Conservation (phyloP, 352 stramenopile genomes). For the Phytophthora constricta region DNA sequence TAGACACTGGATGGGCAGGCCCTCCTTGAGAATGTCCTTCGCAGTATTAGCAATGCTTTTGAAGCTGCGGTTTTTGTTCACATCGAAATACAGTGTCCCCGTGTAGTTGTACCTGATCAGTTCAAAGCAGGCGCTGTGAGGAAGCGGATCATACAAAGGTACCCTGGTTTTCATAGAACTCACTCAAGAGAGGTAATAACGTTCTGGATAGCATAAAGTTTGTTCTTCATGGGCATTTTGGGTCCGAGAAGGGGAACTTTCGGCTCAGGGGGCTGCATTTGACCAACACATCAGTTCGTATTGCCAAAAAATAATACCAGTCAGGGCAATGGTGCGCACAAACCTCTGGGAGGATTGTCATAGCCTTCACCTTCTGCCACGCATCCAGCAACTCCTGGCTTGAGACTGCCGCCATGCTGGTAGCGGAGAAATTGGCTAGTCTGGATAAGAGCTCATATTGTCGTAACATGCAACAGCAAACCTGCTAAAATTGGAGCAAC, state of each 20-base stretch:
- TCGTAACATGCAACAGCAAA: background rate
- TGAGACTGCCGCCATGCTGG: constrained; percentile 60
- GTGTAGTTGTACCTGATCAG: constrained; percentile 86
- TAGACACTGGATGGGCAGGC: constrained; percentile 89
- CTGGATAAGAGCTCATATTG: background rate
- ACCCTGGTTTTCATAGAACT: constrained; percentile 7
- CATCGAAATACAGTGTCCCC: constrained; percentile 83
- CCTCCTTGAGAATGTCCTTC: constrained; percentile 85
- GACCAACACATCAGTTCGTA: background rate
- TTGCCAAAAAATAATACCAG: background rate
- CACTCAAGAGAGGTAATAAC: constrained; percentile 79
- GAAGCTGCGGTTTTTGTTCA: constrained; percentile 90
- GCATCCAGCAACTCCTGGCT: constrained; percentile 71
- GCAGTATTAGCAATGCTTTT: constrained; percentile 88
- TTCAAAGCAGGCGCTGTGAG: background rate
- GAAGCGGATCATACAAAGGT: background rate
- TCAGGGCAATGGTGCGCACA: constrained; percentile 5
- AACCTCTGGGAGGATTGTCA: constrained; percentile 58
- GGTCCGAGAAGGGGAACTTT: constrained; percentile 65
- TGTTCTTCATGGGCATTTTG: constrained; percentile 68
- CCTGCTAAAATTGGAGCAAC: constrained; percentile 30
- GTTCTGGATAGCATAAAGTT: constrained; percentile 62
- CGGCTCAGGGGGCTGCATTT: constrained; percentile 52
- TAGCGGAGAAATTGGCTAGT: constrained; percentile 4
- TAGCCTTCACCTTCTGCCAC: constrained; percentile 73